A percentile compares a stretch with the other conserved stretches of the same genome.
Conservation (phyloP, 768 basidiomycete genomes). For the Crucibulum laeve region DNA sequence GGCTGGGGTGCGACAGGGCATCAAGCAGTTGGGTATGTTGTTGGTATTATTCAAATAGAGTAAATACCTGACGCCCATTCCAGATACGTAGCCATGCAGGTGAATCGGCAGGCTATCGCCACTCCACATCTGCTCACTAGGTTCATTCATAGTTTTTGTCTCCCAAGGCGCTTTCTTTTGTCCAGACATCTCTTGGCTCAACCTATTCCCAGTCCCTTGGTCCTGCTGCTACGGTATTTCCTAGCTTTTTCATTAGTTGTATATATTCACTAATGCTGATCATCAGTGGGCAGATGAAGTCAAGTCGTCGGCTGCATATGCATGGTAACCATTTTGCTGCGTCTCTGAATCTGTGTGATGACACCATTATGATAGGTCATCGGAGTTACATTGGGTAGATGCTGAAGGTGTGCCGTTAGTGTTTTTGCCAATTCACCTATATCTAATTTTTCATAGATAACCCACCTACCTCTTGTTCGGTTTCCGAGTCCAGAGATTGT, state of each 20-base stretch:
- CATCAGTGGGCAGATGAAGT: slow-evolving; percentile 49
- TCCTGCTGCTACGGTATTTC: slow-evolving; percentile 39
- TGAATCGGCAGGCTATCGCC: slow-evolving; percentile 6
- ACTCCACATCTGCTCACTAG: too few species aligned
- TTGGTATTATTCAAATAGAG: neutral
- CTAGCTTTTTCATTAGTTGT: neutral
- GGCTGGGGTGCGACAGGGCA: slow-evolving; percentile 42
- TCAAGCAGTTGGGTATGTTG: slow-evolving; percentile 35
- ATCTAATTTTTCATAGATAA: slow-evolving; percentile 23
- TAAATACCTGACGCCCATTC: neutral
- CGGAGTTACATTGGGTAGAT: slow-evolving; percentile 45
- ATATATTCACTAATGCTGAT: neutral
- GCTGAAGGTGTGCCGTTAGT: slow-evolving; percentile 31
- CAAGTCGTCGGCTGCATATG: slow-evolving; percentile 29
- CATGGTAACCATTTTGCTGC: slow-evolving; percentile 24
- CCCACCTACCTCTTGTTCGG: slow-evolving; percentile 44
- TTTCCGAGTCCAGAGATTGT: slow-evolving; percentile 43
- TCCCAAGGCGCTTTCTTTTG: slow-evolving; percentile 42
- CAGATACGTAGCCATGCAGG: slow-evolving; percentile 40
- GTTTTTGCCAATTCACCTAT: neutral
- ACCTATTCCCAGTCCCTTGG: slow-evolving; percentile 42
- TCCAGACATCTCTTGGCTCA: slow-evolving; percentile 37
- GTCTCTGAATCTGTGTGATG: neutral
- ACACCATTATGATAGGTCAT: slow-evolving; percentile 24
- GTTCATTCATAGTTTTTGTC: slow-evolving; percentile 36